Evolutionary conservation across 352 stramenopile genomes (phyloP).

Genomic region (Globisporangium abappressorium): DNA sequence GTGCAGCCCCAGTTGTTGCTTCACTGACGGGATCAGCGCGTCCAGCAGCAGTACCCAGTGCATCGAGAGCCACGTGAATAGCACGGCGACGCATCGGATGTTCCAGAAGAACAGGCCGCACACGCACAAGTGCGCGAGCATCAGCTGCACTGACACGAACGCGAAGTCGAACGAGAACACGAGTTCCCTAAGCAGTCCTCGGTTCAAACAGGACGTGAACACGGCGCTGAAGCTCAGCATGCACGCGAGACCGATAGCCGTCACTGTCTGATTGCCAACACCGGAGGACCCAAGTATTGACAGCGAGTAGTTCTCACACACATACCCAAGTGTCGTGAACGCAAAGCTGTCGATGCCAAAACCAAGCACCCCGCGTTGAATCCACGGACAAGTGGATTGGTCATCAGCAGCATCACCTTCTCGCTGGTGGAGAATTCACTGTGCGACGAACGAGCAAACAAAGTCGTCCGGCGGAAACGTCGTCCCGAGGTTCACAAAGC

Average conservation of each 20-base stretch:
- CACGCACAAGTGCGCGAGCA: conserved; percentile 15
- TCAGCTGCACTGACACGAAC: conserved; percentile 25
- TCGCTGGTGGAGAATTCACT: no score
- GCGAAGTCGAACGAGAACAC: conserved; percentile 29
- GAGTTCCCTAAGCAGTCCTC: not conserved
- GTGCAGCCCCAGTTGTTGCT: conserved; percentile 11
- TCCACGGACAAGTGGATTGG: no score
- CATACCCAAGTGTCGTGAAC: no score
- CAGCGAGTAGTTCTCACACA: no score
- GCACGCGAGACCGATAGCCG: not conserved
- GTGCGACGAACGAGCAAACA: no score
- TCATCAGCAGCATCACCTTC: no score
- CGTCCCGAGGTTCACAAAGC: not conserved
- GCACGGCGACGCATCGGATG: not conserved
- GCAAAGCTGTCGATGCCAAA: no score
- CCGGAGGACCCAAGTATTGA: not conserved
- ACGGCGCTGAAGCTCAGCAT: not conserved
- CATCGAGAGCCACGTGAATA: conserved; percentile 19
- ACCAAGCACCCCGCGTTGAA: no score
- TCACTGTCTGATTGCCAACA: no score
- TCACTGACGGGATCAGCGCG: conserved; percentile 15
- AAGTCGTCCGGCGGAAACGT: not conserved
- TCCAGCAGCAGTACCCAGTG: conserved; percentile 24
- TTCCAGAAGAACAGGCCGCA: conserved; percentile 25
- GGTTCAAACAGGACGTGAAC: conserved; percentile 1